These are phyloP conservation scores for Eimeria zaria DNA, from an alignment of 169 alveolate species.

Conservation along the genomic window DNA sequence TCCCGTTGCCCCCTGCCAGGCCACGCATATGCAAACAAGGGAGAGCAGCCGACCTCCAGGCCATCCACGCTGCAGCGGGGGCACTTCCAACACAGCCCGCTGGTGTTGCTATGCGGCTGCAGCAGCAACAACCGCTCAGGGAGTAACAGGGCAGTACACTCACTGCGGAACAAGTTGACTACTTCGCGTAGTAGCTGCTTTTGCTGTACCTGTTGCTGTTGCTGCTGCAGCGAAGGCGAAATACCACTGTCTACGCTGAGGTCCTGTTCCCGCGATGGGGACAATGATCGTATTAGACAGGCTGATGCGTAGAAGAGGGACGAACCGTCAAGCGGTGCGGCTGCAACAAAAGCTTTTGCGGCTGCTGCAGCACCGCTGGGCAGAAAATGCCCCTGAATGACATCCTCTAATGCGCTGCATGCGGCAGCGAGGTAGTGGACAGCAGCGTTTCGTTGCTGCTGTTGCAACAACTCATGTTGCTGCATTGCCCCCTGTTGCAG, in stretches of 20 bases:
- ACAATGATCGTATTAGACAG: neutral
- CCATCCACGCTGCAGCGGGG: slow-evolving; percentile 10
- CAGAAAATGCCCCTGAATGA: neutral
- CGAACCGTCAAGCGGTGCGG: neutral
- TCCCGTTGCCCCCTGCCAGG: neutral
- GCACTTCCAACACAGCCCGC: neutral
- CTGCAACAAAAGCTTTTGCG: neutral
- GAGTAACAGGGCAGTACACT: slow-evolving; percentile 22
- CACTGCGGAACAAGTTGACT: neutral
- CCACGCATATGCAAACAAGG: neutral
- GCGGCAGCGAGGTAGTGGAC: slow-evolving; percentile 47
- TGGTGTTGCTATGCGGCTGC: neutral
- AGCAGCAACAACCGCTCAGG: slow-evolving; percentile 47
- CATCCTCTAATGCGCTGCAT: slow-evolving; percentile 35
- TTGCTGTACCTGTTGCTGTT: neutral
- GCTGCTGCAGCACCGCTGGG: slow-evolving; percentile 58
- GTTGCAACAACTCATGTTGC: neutral
- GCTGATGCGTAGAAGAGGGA: slow-evolving; percentile 48
- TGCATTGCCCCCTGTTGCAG: slow-evolving; percentile 29
- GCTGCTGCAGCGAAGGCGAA: slow-evolving; percentile 20
- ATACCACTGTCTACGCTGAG: neutral
- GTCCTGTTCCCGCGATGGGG: neutral
- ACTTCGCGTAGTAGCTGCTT: slow-evolving; percentile 14
- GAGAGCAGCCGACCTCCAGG: slow-evolving; percentile 2
- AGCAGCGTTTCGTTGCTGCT: neutral